Base-by-base conservation (phyloP, 2,329 filamentous ascomycete genomes). In the Pseudophaeomoniella oleicola region DNA sequence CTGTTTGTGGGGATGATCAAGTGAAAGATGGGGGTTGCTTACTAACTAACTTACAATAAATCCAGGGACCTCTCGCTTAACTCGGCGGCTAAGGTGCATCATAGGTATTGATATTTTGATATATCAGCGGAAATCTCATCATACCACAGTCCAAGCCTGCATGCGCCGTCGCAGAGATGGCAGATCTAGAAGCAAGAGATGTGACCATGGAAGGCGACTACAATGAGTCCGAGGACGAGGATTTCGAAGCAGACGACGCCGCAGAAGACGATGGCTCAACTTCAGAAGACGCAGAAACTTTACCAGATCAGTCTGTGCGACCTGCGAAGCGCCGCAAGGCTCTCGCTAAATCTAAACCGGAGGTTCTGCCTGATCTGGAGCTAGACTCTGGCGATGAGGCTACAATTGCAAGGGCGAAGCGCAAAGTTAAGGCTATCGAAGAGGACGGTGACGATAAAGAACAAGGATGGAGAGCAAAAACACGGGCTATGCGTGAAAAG, bases 321-420 rank as follows among this genome's bases (percentile, higher is more conserved):
- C 32, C 15, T 9, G 9, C 11, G 14, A 17, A 10, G 6, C 11
- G 14, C 4, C 15, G 32, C 15, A 34, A 34, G 18, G 12, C 12
- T 19, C 14, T 9, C 11, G 19, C 16, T n/a, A 19, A 10, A 16
- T 16, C 13, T 34, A 34, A 16, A 34, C 4, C 13, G 14, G 32
- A 34, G 13, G 16, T n/a, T 16, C 12, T n/a, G 9, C 12, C 4
- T 17, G 32, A 34, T 9, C 11, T 55, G 6, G 64, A 61, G 27
- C 50, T 72, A 3, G 66, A 71, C 39, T 72, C 69, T 5, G 70
- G 70, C 3, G 70, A 74, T 44, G 70, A 73, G 45, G 63, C 56
- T 5, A 72, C 66, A n/a, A 71, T 73, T 30, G 55, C 55, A 37
- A 62, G 58, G 12, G 60, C 59, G 38, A 66, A 56, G 46, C 58